These are phyloP conservation scores for Aquanectria penicillioides DNA, from an alignment of 2,329 filamentous ascomycete genomes.

Conservation along the genomic window DNA sequence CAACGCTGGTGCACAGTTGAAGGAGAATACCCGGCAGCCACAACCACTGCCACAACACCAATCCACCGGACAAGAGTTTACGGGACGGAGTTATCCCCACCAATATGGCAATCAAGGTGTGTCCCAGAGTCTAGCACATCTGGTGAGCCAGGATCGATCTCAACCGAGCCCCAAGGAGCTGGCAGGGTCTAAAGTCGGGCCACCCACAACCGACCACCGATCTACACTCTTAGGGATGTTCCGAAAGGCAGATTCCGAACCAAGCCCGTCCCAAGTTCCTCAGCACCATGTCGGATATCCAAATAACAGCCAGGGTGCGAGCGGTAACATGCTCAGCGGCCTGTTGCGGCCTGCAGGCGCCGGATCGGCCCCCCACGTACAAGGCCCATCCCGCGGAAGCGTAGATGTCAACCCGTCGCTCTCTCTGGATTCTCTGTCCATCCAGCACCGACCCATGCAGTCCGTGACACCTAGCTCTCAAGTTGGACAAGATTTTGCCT, in stretches of 20 bases:
- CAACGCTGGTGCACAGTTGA: constrained; percentile 28
- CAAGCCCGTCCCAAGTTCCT: constrained; percentile 15
- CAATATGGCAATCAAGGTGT: constrained; percentile 23
- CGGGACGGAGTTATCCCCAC: constrained; percentile 24
- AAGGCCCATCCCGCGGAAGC: constrained; percentile 26
- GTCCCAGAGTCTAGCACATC: constrained; percentile 24
- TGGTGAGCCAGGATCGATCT: constrained; percentile 21
- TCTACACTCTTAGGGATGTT: constrained; percentile 64
- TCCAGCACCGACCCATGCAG: constrained; percentile 28
- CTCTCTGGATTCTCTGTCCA: constrained; percentile 35
- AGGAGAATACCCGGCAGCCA: constrained; percentile 32
- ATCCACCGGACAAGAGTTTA: constrained; percentile 12
- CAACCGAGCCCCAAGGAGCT: constrained; percentile 42
- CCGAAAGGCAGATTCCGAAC: constrained; percentile 50
- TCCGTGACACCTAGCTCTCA: constrained; percentile 25
- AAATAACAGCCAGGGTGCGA: constrained; percentile 12
- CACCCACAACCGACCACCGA: constrained; percentile 51
- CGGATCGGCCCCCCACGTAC: constrained; percentile 14
- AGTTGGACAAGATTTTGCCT: constrained; percentile 26
- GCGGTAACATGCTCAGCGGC: constrained; percentile 35
- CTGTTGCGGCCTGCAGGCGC: constrained; percentile 30
- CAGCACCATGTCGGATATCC: constrained; percentile 12
- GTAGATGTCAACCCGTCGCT: constrained; percentile 27
- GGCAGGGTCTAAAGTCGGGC: constrained; percentile 39
- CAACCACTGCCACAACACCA: constrained; percentile 4